Evolutionary conservation across 108 stramenopile species (phyloP).

Genomic region (Cyclotella sp.): DNA sequence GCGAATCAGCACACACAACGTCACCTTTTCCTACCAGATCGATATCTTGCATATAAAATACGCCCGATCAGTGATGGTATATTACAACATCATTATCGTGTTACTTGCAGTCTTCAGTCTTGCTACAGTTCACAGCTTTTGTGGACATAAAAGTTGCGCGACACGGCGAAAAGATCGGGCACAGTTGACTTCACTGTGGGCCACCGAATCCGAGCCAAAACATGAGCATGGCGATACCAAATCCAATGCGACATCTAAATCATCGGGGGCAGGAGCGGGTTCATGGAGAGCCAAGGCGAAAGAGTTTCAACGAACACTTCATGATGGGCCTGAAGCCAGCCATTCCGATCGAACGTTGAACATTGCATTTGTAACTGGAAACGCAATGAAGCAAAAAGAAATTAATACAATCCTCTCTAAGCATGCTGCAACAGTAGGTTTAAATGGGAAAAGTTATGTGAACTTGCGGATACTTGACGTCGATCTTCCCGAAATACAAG

Average conservation of each 20-base stretch:
- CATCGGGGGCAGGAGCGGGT: conserved; percentile 31
- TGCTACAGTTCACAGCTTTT: background rate
- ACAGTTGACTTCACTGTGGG: conserved; percentile 12
- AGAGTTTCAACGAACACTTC: conserved; percentile 30
- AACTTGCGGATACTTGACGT: conserved; percentile 78
- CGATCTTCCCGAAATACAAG: conserved; percentile 90
- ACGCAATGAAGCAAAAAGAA: conserved; percentile 85
- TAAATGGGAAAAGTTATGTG: conserved; percentile 57
- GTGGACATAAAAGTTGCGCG: background rate
- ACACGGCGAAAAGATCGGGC: background rate
- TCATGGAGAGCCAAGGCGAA: conserved; percentile 54
- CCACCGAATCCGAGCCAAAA: background rate
- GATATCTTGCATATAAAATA: no score
- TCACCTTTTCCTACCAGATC: background rate
- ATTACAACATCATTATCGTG: background rate
- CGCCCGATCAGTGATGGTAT: background rate
- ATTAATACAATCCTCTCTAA: conserved; percentile 78
- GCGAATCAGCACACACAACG: background rate
- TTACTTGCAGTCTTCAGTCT: background rate
- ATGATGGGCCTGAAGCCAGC: conserved; percentile 12
- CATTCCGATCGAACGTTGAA: conserved; percentile 53
- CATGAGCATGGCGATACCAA: background rate
- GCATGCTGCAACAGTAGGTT: conserved; percentile 51
- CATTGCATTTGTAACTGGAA: conserved; percentile 87
- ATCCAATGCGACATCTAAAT: background rate